Evolutionary conservation across 352 stramenopile genomes (phyloP), one percentile per base, ranked within the genome.

Genomic region (Pythium dissotocum): DNA sequence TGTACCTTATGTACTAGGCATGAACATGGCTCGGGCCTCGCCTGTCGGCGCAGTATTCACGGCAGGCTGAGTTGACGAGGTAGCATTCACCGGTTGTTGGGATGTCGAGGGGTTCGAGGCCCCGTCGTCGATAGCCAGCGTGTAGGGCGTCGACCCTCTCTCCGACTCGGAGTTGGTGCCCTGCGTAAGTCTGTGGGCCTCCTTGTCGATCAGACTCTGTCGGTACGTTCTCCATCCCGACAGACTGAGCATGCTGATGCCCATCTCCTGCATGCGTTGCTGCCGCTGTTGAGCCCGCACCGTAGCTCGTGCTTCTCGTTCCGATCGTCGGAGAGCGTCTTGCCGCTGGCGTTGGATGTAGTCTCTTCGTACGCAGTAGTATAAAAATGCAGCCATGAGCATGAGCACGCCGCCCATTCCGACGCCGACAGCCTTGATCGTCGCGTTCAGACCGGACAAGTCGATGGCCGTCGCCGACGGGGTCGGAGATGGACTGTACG

Each of bases 201-300:
- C 65, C 44, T 71, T 71, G 28, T 66, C 65, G n/a, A 71, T 71
- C 21, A 61, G n/a, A 16, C 58, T 71, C 35, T 71, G 36, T 40
- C 65, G 48, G 28, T 66, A 63, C 1, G n/a, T 71, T 46, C 61
- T 51, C 65, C 65, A 71, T 0, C 58, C 65, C 1, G 65, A 62
- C 13, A 71, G 36, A 48, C 30, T 71, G 12, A 71, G 58, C 40
- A 59, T 59, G 21, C 58, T 61, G 6, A 65, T 49, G 14, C 52
- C 58, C 3, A 58, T 42, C 28, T 63, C 65, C 12, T 44, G 51
- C 24, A 63, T 8, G 9, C 58, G 51, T 30, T 66, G 48, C 26
- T 38, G 58, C 0, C 58, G 65, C 21, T 65, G 64, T 13, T 48
- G 44, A 4, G 33, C 32, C 3, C 64, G 64, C 16, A 52, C 46